Percentiles rank a stretch among this genome's conserved stretches.
These are phyloP conservation scores for Phytophthora brassicae DNA, from an alignment of 352 stramenopile species.

Conservation along the genomic window DNA sequence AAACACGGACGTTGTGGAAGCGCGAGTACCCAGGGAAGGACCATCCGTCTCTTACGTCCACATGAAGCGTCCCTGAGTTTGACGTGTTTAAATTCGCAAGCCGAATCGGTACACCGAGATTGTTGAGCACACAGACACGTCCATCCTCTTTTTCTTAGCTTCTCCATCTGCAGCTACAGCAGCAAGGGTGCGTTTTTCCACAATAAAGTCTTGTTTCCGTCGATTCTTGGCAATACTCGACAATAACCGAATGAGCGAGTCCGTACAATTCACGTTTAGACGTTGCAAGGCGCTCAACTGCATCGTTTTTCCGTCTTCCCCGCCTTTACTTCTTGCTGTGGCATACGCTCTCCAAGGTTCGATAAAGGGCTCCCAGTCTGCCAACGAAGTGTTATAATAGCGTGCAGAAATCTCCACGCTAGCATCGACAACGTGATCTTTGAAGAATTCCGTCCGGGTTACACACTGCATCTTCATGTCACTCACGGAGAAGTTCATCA, in stretches of 20 bases:
- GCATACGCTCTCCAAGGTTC: conserved; percentile 83
- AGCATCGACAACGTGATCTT: conserved; percentile 68
- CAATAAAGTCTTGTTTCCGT: conserved; percentile 68
- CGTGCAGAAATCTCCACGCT: conserved; percentile 80
- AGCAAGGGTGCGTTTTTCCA: conserved; percentile 74
- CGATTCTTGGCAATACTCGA: conserved; percentile 79
- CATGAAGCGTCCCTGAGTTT: conserved; percentile 70
- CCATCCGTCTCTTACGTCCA: conserved; percentile 87
- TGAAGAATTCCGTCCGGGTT: conserved; percentile 69
- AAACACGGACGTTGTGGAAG: conserved; percentile 85
- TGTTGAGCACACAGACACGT: conserved; percentile 88
- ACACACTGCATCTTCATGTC: conserved; percentile 80
- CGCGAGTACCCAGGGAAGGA: conserved; percentile 78
- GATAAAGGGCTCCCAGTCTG: conserved; percentile 88
- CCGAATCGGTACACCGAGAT: conserved; percentile 84
- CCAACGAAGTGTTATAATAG: conserved; percentile 88
- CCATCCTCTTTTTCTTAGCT: conserved; percentile 84
- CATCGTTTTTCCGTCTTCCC: conserved; percentile 59
- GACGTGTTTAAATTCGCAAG: conserved; percentile 89
- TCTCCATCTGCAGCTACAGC: conserved; percentile 78
- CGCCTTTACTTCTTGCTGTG: conserved; percentile 57
- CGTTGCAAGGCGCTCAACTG: conserved; percentile 83
- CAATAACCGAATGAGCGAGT: conserved; percentile 80
- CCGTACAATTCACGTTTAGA: conserved; percentile 87
- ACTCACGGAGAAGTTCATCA: conserved; percentile 88